Evolutionary conservation across 805 yeast genomes (phyloP).

Genomic region (Starmerella apis): DNA sequence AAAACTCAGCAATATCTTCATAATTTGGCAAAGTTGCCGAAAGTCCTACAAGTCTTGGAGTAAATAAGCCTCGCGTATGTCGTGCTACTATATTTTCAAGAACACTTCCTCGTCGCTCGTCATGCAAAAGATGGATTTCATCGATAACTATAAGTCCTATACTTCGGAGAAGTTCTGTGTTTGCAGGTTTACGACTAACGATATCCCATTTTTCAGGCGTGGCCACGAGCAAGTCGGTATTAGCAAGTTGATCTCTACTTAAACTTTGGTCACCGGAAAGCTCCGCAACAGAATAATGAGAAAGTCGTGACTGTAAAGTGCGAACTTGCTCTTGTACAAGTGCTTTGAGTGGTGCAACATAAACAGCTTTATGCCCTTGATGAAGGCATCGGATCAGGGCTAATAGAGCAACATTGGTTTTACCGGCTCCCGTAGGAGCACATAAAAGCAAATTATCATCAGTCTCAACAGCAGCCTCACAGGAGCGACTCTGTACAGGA

Average conservation of each 20-base stretch:
- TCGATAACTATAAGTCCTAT: conserved; percentile 73
- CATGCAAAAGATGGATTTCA: conserved; percentile 87
- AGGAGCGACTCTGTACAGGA: conserved; percentile 73
- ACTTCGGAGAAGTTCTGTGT: conserved; percentile 49
- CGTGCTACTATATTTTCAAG: conserved; percentile 79
- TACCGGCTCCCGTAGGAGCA: conserved; percentile 99
- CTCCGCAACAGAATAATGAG: conserved; percentile 66
- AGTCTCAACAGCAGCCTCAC: conserved; percentile 59
- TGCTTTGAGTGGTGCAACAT: conserved; percentile 89
- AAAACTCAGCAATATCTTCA: conserved; percentile 70
- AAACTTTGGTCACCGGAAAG: conserved; percentile 82
- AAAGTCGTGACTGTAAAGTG: conserved; percentile 64
- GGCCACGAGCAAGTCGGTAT: conserved; percentile 75
- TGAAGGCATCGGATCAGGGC: conserved; percentile 56
- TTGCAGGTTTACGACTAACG: conserved; percentile 70
- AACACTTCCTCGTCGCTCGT: conserved; percentile 82
- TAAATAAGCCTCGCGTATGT: conserved; percentile 38
- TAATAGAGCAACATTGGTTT: conserved; percentile 90
- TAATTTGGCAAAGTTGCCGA: conserved; percentile 92
- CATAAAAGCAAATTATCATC: conserved; percentile 72
- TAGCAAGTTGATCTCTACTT: conserved; percentile 60
- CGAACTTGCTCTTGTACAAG: conserved; percentile 90
- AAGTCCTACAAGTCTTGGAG: conserved; percentile 61
- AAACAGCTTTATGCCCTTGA: conserved; percentile 63
- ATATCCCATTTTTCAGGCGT: conserved; percentile 99